Base-by-base conservation (phyloP, 129 eudicot species). In the Mikania micrantha region DNA sequence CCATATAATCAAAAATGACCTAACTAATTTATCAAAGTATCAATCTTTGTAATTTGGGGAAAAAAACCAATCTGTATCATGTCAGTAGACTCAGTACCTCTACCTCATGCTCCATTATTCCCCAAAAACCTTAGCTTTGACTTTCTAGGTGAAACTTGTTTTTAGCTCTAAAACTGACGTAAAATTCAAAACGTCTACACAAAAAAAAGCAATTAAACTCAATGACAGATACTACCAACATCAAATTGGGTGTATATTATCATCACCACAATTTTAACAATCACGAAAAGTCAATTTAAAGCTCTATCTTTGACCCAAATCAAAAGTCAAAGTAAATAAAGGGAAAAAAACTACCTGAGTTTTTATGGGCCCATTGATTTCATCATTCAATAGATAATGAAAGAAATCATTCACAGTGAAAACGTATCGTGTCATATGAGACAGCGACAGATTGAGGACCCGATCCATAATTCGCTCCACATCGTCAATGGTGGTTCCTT, bases 341-440 rank as follows among this genome's bases (percentile, higher is more conserved):
- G 3, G 77, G 7, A 15, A 17, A 49, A 6, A 28, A 32, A n/a
- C 61, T 7, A 72, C 98, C 90, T 86, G 71, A 38, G 89, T 8
- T 40, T 67, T 64, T 29, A 88, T 69, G n/a, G 98, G 88, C 16
- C 85, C 95, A 79, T 93, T 93, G 81, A 93, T 75, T 41, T 93
- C 95, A 61, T 86, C 90, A 32, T 56, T 73, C 32, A 84, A 75
- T 28, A 93, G 76, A 66, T 69, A 93, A 64, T 76, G 77, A 61
- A 78, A 86, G 70, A 93, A 88, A 79, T 86, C 98, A 5, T 88
- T 93, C 1, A 88, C 67, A 3, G 49, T 70, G 32, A 93, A 72
- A 36, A 66, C 78, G 8, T 66, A 77, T 10, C 77, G 83, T 50
- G 73, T 77, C 70, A 71, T 22, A 75, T 84, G 95, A 54, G 82